Conservation (phyloP, 352 stramenopile species). For the Globisporangium apiculatum region DNA sequence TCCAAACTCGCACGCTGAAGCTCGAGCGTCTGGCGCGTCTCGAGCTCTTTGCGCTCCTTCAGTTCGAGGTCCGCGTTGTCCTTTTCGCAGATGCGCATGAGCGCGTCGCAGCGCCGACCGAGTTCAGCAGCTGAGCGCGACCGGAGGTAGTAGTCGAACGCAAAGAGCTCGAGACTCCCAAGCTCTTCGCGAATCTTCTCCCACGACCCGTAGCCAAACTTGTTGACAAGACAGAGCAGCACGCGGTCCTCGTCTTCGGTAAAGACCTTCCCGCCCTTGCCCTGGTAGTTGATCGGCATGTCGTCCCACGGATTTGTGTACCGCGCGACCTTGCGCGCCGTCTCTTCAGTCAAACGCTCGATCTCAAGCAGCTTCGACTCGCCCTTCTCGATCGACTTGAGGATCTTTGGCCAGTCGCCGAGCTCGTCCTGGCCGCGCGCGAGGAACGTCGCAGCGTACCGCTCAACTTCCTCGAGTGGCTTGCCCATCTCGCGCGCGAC, state of each 20-base stretch:
- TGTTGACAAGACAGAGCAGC: constrained; percentile 95
- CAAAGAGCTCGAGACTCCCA: constrained; percentile 86
- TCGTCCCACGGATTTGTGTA: constrained; percentile 83
- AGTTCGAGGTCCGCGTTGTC: constrained; percentile 84
- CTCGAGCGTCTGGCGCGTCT: constrained; percentile 49
- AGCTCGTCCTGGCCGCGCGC: constrained; percentile 63
- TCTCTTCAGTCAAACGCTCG: constrained; percentile 72
- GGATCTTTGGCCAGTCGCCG: constrained; percentile 75
- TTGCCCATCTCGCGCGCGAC: constrained; percentile 83
- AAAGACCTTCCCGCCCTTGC: constrained; percentile 90
- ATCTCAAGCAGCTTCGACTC: constrained; percentile 86
- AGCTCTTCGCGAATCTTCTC: constrained; percentile 97
- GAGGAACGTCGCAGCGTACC: constrained; percentile 66
- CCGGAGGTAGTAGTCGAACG: constrained; percentile 99
- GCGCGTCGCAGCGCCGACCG: constrained; percentile 90
- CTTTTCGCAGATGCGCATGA: constrained; percentile 94
- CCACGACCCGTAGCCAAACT: constrained; percentile 95
- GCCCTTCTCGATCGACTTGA: constrained; percentile 86
- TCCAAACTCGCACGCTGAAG: constrained; percentile 70
- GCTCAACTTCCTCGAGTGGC: constrained; percentile 63
- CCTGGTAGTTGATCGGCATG: constrained; percentile 86
- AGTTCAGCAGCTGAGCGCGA: constrained; percentile 94
- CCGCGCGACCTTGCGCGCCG: constrained; percentile 60
- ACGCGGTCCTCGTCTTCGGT: constrained; percentile 98
- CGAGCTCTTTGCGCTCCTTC: constrained; percentile 73